Conservation (phyloP, 371 early-diverging fungal species). For the Mucor piriformis region DNA sequence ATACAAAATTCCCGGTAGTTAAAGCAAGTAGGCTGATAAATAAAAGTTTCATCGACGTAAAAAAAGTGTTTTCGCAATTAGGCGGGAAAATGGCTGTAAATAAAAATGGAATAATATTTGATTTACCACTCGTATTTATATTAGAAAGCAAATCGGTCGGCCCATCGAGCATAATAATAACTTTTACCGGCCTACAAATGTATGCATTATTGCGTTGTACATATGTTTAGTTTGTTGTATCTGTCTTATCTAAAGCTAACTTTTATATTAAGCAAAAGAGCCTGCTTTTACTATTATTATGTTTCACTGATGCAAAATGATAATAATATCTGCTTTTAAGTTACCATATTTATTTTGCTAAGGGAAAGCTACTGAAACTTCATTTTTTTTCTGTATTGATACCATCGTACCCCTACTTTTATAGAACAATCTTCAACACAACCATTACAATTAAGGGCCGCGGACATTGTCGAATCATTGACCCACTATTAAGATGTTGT, state of each 20-base stretch:
- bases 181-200: no score
- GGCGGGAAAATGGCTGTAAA: neutral
- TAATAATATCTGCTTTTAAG: no score
- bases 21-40: neutral
- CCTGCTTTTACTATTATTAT: no score
- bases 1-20: constrained; percentile 1
- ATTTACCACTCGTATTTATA: no score
- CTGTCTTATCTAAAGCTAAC: no score
- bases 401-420: neutral
- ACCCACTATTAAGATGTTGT: neutral
- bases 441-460: neutral
- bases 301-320: no score
- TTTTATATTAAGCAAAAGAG: no score
- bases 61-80: neutral
- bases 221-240: no score
- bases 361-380: neutral
- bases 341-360: no score
- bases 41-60: neutral
- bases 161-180: no score
- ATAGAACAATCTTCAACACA: neutral
- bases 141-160: no score
- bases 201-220: no score
- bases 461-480: neutral
- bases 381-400: neutral
- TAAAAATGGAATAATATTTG: neutral